Evolutionary conservation across 192 early-diverging fungal species (phyloP).

Genomic region (Haplosporangium gracile): DNA sequence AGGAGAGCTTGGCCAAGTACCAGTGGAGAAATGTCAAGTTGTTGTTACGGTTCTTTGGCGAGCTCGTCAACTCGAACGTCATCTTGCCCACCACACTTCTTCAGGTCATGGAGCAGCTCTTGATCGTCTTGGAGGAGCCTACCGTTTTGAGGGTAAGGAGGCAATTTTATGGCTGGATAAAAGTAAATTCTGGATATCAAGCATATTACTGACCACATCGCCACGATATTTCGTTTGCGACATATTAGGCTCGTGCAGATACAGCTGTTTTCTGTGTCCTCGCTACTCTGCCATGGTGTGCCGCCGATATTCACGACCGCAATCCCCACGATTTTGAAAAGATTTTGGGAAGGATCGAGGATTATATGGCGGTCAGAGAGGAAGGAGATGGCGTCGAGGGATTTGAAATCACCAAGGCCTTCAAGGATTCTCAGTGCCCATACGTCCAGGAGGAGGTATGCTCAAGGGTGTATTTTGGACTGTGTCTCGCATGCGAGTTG

Average conservation of each 20-base stretch:
- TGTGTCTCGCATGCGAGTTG: too few species aligned
- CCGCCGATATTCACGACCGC: conserved; percentile 62
- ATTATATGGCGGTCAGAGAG: conserved; percentile 63
- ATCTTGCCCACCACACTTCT: conserved; percentile 77
- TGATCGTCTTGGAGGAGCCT: conserved; percentile 70
- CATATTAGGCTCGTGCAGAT: conserved; percentile 64
- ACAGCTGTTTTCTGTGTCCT: conserved; percentile 82
- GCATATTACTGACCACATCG: background rate
- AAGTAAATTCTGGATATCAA: background rate
- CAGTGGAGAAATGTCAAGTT: conserved; percentile 85
- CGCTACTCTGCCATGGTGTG: conserved; percentile 81
- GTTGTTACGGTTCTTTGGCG: conserved; percentile 83
- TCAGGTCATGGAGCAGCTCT: conserved; percentile 72
- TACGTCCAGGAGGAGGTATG: conserved; percentile 53
- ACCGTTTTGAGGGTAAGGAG: conserved; percentile 48
- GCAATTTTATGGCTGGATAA: background rate
- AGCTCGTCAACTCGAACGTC: conserved; percentile 83
- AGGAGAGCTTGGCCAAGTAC: conserved; percentile 65
- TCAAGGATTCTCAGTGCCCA: conserved; percentile 49
- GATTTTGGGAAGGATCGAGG: conserved; percentile 60
- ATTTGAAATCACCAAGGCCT: conserved; percentile 47
- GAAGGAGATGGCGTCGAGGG: conserved; percentile 48
- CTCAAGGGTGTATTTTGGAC: background rate
- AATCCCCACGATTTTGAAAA: conserved; percentile 63
- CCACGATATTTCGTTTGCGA: background rate